Conservation (phyloP, 305 asterid species). For the Stenogyne calaminthoides region DNA sequence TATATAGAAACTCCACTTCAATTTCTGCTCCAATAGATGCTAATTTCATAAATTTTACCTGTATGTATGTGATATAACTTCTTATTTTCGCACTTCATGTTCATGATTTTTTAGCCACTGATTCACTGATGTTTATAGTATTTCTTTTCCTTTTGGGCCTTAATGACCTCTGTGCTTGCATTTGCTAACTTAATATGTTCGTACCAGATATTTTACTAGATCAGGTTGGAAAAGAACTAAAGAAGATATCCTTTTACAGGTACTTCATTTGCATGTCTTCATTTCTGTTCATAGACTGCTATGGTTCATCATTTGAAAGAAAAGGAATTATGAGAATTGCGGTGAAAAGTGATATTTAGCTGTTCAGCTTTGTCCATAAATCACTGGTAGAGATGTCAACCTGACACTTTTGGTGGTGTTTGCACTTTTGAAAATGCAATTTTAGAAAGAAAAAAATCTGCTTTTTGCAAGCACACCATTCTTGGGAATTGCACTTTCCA, state of each 20-base stretch:
- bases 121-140: slow-evolving; percentile 13
- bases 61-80: background rate
- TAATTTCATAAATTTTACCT: slow-evolving; percentile 10
- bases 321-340: slow-evolving; percentile 13
- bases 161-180: slow-evolving; percentile 17
- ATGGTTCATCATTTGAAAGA: slow-evolving; percentile 15
- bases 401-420: slow-evolving; percentile 9
- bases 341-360: background rate
- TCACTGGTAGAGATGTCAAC: slow-evolving; percentile 20
- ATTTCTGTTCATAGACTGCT: slow-evolving; percentile 17
- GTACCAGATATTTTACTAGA: slow-evolving; percentile 86
- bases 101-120: slow-evolving; percentile 26
- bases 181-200: slow-evolving; percentile 36
- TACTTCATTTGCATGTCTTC: slow-evolving; percentile 33
- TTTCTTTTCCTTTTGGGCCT: slow-evolving; percentile 16
- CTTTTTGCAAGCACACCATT: background rate
- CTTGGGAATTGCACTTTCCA: slow-evolving; percentile 1
- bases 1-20: background rate
- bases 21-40: background rate
- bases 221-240: slow-evolving; percentile 89
- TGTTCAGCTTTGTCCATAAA: slow-evolving; percentile 14
- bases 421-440: slow-evolving; percentile 9
- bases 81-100: slow-evolving; percentile 2
- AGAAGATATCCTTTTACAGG: slow-evolving; percentile 76
- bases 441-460: background rate